Evolutionary conservation across 129 eudicot species (phyloP), one percentile per base, ranked within the genome.

Genomic region (Erigeron canadensis): DNA sequence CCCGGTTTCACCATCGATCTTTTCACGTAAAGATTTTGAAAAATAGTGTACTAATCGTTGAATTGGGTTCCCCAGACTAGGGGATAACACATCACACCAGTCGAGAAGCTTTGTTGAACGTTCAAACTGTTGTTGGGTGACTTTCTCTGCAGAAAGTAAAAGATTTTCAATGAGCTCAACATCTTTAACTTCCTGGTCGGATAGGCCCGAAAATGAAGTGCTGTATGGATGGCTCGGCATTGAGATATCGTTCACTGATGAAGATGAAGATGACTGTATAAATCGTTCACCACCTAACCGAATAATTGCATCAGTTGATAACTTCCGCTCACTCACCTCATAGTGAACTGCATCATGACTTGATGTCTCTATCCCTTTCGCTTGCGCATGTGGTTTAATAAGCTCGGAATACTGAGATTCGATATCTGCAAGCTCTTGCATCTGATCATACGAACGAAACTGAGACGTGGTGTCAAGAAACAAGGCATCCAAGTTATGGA

Each of bases 1-100:
- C 67, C 89, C 87, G 0, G 79, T 83, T 86, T 86, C 89, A 10
- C 67, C 58, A 44, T 54, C 70, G 7, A 89, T 75, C 69, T 70
- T 89, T 63, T 77, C 87, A 10, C 67, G 55, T 67, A 88, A 89
- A 28, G 96, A 85, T 63, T 77, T 75, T 41, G 76, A 73, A 60
- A 88, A 88, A 60, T 79, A 79, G 65, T 76, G 59, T 6, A 82
- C 91, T 57, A 88, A 40, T 55, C 96, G 75, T 63, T 86, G 84
- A 62, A 84, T 57, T 3, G 86, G 58, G 44, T 72, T 80, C 42
- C 84, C 75, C 0, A 47, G 63, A 40, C 34, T 56, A 47, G 75
- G 77, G 57, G 80, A 76, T 34, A 61, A 37, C 44, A 8, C 45
- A 7, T 73, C 65, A 9, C 89, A 89, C 65, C 71, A 67, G 10